Evolutionary conservation across 305 asterid species (phyloP), one percentile per base, ranked within the genome.

Genomic region (Fraxinus latifolia): DNA sequence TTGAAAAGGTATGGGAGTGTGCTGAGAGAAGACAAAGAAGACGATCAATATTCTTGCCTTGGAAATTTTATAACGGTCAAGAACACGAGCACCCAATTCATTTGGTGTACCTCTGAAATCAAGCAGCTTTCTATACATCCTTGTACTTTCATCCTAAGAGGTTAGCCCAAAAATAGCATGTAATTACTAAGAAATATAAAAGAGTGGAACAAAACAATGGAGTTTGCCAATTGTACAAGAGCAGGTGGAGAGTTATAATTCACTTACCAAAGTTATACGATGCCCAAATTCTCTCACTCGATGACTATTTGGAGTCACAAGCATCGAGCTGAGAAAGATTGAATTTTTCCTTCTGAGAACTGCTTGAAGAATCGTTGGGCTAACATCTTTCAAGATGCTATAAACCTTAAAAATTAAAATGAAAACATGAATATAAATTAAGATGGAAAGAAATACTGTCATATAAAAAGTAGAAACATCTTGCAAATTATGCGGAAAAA

Each of bases 281-380:
- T 83, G 92, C 82, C 97, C 95, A 68, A 91, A 92, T 86, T 96
- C 99, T 78, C 94, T 91, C 81, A 95, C 92, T 8, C 98, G 96
- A 79, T 91, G 93, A 83, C 92, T 84, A 84, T 96, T 96, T 67
- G 99, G 99, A 78, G 98, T 93, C 87, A 96, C 91, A 33, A 95
- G 94, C 84, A 94, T 70, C 81, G 86, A 82, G 86, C 91, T 90
- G 58, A 93, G 91, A 82, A 96, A 93, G 82, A 95, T 90, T 14
- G 88, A 84, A 74, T 82, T 91, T 82, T 88, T 95, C 87, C 89
- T 79, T 85, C 80, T 89, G 81, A 89, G 83, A 79, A 86, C 78
- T 76, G 84, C 82, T 83, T 90, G 91, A 82, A 93, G 83, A 82
- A 83, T 77, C 62, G 37, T 77, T 37, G 93, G 89, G 77, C 88